A percentile compares a stretch with the other conserved stretches of the same genome.
These are phyloP conservation scores for Phytophthora sp. DNA, from an alignment of 352 stramenopile species.

Conservation along the genomic window DNA sequence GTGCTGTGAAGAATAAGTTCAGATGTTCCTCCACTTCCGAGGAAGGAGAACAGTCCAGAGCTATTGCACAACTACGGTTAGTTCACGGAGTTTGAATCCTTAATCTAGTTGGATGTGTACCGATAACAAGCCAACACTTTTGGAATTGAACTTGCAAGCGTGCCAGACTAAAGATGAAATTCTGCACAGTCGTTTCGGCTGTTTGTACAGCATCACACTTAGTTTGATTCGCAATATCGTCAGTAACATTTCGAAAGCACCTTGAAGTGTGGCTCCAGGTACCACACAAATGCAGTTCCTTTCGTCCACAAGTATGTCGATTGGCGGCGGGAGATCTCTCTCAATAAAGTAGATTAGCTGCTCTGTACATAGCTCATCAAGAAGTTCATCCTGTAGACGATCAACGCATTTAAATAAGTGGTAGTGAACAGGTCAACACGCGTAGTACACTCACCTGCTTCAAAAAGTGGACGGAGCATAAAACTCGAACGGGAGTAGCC, in stretches of 20 bases:
- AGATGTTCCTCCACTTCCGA: slow-evolving; percentile 12
- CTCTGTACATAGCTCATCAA: slow-evolving; percentile 70
- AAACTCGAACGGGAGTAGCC: slow-evolving; percentile 36
- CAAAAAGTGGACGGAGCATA: slow-evolving; percentile 52
- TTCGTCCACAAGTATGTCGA: slow-evolving; percentile 77
- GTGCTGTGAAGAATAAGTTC: slow-evolving; percentile 55
- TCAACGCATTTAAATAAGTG: too few relatives aligned
- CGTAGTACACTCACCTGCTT: slow-evolving; percentile 31
- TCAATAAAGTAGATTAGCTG: slow-evolving; percentile 64
- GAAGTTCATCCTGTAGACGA: slow-evolving; percentile 53
- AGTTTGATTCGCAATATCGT: neutral
- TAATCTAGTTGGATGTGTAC: too few relatives aligned
- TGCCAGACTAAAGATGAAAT: slow-evolving; percentile 66
- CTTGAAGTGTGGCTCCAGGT: slow-evolving; percentile 37
- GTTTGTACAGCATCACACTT: neutral
- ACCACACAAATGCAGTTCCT: slow-evolving; percentile 63
- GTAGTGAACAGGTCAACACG: too few relatives aligned
- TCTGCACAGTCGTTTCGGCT: slow-evolving; percentile 53
- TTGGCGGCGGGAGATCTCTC: slow-evolving; percentile 51
- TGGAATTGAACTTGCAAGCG: slow-evolving; percentile 60
- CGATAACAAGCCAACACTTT: slow-evolving; percentile 68
- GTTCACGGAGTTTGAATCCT: too few relatives aligned
- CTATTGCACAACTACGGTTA: neutral
- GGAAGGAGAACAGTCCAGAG: neutral
- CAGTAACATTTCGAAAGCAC: slow-evolving; percentile 21